Evolutionary conservation across 2,329 filamentous ascomycete species (phyloP).

Genomic region (Chrysosphaeria jannelii): DNA sequence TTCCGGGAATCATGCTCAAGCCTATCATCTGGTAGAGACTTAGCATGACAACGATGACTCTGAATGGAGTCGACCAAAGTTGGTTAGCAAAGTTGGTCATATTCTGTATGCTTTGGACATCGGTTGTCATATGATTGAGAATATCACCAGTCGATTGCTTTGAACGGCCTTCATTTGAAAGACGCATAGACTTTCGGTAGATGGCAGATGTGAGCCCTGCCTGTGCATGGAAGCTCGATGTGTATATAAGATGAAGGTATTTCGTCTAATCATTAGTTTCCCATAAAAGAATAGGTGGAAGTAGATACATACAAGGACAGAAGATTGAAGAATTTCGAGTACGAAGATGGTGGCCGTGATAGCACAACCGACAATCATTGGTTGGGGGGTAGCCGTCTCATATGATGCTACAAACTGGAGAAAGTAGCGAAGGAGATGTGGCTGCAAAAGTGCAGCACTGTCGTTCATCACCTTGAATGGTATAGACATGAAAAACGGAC

Average conservation of each 20-base stretch:
- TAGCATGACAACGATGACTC: conserved; percentile 83
- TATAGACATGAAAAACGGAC: conserved; percentile 52
- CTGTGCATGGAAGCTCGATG: conserved; percentile 92
- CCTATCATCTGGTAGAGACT: conserved; percentile 91
- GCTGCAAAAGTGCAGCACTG: conserved; percentile 59
- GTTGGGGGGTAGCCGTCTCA: conserved; percentile 29
- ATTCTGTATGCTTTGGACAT: conserved; percentile 83
- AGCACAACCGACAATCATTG: conserved; percentile 53
- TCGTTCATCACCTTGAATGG: conserved; percentile 81
- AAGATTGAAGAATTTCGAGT: conserved; percentile 62
- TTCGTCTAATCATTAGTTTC: too few species aligned
- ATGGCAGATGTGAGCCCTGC: conserved; percentile 69
- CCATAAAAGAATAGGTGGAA: too few species aligned
- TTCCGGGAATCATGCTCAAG: conserved; percentile 79
- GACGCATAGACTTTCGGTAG: conserved; percentile 63
- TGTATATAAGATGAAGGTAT: conserved; percentile 87
- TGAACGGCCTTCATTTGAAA: conserved; percentile 79
- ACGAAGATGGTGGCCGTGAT: conserved; percentile 84
- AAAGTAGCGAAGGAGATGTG: conserved; percentile 59
- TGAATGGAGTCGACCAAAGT: conserved; percentile 87
- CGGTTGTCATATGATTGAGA: conserved; percentile 97
- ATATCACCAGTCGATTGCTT: conserved; percentile 87
- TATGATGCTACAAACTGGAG: conserved; percentile 72
- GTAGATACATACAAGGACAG: too few species aligned
- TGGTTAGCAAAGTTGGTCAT: conserved; percentile 87